phyloP scores from a whole-genome alignment of 1,284 basidiomycete genomes.

The Golubevia sp. region DNA sequence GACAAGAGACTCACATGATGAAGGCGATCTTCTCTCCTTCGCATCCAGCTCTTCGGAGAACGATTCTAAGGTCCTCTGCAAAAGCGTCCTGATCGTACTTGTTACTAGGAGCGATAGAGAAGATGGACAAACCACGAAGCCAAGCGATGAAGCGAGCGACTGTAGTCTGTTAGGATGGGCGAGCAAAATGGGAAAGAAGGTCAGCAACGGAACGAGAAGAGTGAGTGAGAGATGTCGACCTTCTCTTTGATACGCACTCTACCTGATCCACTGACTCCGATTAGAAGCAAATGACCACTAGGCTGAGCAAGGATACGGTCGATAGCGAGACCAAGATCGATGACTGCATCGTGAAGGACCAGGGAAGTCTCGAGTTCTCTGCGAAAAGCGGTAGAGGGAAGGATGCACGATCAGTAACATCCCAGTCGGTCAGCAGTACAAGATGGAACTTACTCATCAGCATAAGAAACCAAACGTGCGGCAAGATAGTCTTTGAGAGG shows the following conservation, averaged over 20 bases:
- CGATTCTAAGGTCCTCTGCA: constrained; percentile 91
- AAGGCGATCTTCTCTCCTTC: constrained; percentile 99
- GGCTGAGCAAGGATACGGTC: constrained; percentile 99
- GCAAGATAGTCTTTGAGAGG: constrained; percentile 93
- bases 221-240: neutral
- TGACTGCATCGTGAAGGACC: constrained; percentile 96
- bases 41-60: constrained; percentile 90
- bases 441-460: constrained; percentile 28
- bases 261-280: constrained; percentile 96
- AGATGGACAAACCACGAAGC: constrained; percentile 98
- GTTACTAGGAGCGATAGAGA: constrained; percentile 98
- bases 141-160: constrained; percentile 97
- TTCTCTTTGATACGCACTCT: constrained; percentile 70
- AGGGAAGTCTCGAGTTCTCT: constrained; percentile 96
- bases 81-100: constrained; percentile 98
- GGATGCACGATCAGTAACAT: neutral
- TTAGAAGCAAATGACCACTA: constrained; percentile 92
- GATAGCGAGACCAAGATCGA: constrained; percentile 95
- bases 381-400: constrained; percentile 53
- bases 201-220: constrained; percentile 3
- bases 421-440: neutral
- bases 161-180: constrained; percentile 72
- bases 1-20: constrained; percentile 72
- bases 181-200: constrained; percentile 3
- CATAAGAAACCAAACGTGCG: constrained; percentile 78